These are phyloP conservation scores for Fusarium sp. DNA, from an alignment of 2,329 filamentous ascomycete species.

Conservation along the genomic window DNA sequence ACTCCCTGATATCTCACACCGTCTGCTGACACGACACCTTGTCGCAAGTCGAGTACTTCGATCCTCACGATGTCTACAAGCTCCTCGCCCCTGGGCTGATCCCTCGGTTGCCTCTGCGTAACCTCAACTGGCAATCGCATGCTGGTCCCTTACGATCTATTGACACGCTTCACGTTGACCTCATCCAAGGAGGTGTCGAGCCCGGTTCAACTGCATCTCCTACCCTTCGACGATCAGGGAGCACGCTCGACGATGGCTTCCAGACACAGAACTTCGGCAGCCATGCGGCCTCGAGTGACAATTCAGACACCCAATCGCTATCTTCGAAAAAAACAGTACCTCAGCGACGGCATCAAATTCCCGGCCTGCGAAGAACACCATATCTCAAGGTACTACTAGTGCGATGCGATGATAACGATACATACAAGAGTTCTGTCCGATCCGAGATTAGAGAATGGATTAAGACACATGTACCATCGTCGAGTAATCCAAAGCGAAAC, in stretches of 20 bases:
- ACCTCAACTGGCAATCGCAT: conserved; percentile 97
- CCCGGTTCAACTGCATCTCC: conserved; percentile 49
- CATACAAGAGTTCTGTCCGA: conserved; percentile 83
- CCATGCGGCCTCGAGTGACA: conserved; percentile 51
- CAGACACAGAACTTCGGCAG: conserved; percentile 64
- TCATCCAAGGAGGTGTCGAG: conserved; percentile 71
- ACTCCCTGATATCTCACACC: neutral
- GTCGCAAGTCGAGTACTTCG: conserved; percentile 87
- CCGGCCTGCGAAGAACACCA: conserved; percentile 88
- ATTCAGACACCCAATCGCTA: conserved; percentile 49
- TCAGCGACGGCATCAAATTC: conserved; percentile 86
- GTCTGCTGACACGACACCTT: conserved; percentile 33
- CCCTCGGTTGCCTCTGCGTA: conserved; percentile 82
- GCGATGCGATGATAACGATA: conserved; percentile 94
- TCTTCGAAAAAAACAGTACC: conserved; percentile 48
- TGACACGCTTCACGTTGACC: conserved; percentile 88
- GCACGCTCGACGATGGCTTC: conserved; percentile 65
- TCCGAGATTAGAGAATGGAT: conserved; percentile 91
- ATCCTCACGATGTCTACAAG: conserved; percentile 88
- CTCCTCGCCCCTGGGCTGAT: conserved; percentile 80
- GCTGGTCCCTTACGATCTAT: conserved; percentile 92
- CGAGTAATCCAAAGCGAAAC: conserved; percentile 61
- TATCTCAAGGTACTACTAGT: conserved; percentile 92
- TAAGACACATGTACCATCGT: conserved; percentile 73
- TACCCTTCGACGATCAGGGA: conserved; percentile 46